These are phyloP conservation scores for Colletotrichum zoysiae DNA, from an alignment of 2,329 filamentous ascomycete genomes.

Conservation along the genomic window DNA sequence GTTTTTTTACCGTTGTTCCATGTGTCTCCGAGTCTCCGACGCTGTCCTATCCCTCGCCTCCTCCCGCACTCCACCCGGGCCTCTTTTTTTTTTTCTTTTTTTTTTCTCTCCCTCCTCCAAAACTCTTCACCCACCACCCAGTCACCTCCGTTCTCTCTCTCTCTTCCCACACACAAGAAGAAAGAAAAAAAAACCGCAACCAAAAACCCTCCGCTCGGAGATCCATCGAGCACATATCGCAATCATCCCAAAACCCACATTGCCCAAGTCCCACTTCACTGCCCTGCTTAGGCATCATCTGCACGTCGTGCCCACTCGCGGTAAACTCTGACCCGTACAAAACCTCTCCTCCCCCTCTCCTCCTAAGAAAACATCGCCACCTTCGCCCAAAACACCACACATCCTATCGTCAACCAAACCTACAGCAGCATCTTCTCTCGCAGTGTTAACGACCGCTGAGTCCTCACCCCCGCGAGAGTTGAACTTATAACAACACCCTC, in stretches of 20 bases:
- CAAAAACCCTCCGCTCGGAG: constrained; percentile 26
- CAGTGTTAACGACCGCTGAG: constrained; percentile 33
- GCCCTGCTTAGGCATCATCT: constrained; percentile 26
- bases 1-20: constrained; percentile 8
- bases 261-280: constrained; percentile 14
- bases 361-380: constrained; percentile 8
- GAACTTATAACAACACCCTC: constrained; percentile 38
- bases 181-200: constrained; percentile 22
- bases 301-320: constrained; percentile 15
- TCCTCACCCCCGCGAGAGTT: constrained; percentile 37
- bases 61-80: constrained; percentile 9
- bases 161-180: constrained; percentile 22
- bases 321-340: constrained; percentile 18
- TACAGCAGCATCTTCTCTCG: constrained; percentile 31
- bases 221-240: constrained; percentile 26
- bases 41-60: neutral
- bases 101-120: neutral
- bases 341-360: constrained; percentile 9
- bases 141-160: constrained; percentile 1
- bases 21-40: constrained; percentile 2
- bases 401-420: constrained; percentile 18
- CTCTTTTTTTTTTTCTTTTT: constrained; percentile 2
- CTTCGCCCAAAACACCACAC: constrained; percentile 5
- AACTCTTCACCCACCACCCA: constrained; percentile 17
- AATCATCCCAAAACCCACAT: constrained; percentile 12